Base-by-base conservation (phyloP, 2,329 filamentous ascomycete species). In the Chalaropsis ovoidea region DNA sequence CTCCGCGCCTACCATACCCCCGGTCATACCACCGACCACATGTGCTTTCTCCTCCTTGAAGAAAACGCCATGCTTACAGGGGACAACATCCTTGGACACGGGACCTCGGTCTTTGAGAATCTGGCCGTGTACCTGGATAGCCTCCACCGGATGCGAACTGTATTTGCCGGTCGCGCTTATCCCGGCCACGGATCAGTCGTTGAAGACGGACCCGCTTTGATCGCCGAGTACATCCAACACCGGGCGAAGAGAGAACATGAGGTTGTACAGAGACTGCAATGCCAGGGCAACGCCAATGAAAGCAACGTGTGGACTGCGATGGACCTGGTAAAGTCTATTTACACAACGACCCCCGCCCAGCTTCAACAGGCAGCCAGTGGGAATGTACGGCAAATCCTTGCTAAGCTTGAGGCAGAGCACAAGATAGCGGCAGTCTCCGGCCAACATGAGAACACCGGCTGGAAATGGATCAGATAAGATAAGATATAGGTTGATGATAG, bases 301-400 rank as follows among this genome's bases (percentile, higher is more conserved):
- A 19, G 27, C 5, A 76, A 76, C 52, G 73, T 75, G 0, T 90
- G 87, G 88, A 83, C 82, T 6, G 80, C 85, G 8, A 86, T 90
- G 81, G 89, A 93, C 67, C 79, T 97, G 69, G 93, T 96, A n/a
- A 89, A 88, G 74, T 78, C 88, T 41, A 90, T 99, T 42, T 99
- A 99, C 74, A 81, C 80, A 64, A 86, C 90, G 71, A 86, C 95
- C 24, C 86, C 89, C 0, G 84, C 88, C 73, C 84, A 80, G 71
- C 77, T 97, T 69, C 88, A 92, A 74, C 72, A 80, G 11, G 86
- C 92, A 8, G 94, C 94, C 0, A 85, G 89, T 68, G 80, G 81
- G 49, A 91, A 92, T 1, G 79, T 96, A 6, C 68, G 86, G 68
- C 88, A 93, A 76, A 88, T 97, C 65, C 74, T 99, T 69, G 76